Conservation (phyloP, 305 asterid species). For the Fraxinus dipetala region DNA sequence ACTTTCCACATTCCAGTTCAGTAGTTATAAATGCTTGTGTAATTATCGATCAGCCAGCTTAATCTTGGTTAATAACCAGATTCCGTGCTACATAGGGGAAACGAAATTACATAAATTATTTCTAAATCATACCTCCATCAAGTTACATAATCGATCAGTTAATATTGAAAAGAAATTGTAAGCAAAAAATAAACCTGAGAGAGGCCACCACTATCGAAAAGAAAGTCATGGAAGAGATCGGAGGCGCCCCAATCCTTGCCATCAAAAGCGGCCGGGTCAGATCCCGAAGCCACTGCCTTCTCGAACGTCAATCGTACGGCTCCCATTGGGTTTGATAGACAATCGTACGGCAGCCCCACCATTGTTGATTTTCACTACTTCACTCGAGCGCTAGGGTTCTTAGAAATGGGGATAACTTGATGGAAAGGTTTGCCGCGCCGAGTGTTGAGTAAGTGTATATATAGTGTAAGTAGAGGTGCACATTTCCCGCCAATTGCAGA, state of each 20-base stretch:
- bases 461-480: background rate
- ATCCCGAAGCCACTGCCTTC: conserved; percentile 55
- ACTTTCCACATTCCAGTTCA: background rate
- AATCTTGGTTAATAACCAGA: background rate
- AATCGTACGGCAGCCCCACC: conserved; percentile 89
- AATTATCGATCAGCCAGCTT: background rate
- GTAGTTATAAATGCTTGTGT: background rate
- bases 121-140: background rate
- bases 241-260: conserved; percentile 83
- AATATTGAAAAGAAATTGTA: background rate
- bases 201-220: conserved; percentile 60
- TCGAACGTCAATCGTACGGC: conserved; percentile 83
- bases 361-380: conserved; percentile 29
- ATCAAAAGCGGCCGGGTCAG: conserved; percentile 45
- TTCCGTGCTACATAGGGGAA: background rate
- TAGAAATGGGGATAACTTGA: background rate
- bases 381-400: background rate
- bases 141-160: background rate
- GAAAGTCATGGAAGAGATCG: conserved; percentile 67
- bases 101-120: background rate
- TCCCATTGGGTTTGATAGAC: conserved; percentile 81
- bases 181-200: conserved; percentile 44
- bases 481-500: conserved; percentile 37
- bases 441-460: background rate
- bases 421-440: conserved; percentile 11